Evolutionary conservation across 2,329 filamentous ascomycete species (phyloP).

Genomic region (Plectosphaerella cucumerina): DNA sequence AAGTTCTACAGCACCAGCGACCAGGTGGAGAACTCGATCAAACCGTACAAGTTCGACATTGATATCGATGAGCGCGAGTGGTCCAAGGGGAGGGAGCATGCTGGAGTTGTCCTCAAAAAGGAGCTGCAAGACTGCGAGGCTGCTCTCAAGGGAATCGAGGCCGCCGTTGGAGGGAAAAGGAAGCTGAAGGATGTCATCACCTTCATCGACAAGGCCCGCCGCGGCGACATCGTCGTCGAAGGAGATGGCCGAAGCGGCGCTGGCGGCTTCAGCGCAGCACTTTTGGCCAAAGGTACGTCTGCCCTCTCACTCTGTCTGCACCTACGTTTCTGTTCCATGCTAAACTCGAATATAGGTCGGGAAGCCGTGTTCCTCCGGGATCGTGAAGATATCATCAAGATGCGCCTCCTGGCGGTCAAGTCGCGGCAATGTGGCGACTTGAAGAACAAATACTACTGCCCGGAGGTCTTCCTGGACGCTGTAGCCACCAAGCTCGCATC

Average conservation of each 20-base stretch:
- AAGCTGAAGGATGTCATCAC: slow-evolving; percentile 86
- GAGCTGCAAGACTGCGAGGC: slow-evolving; percentile 81
- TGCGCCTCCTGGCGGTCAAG: slow-evolving; percentile 83
- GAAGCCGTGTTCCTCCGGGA: slow-evolving; percentile 94
- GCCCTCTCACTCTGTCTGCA: slow-evolving; percentile 2
- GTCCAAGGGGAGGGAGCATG: slow-evolving; percentile 78
- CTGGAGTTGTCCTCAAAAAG: slow-evolving; percentile 74
- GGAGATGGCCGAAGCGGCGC: slow-evolving; percentile 80
- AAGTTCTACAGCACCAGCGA: slow-evolving; percentile 96
- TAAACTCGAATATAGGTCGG: slow-evolving; percentile 57
- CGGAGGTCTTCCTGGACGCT: slow-evolving; percentile 95
- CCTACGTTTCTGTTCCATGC: not conserved
- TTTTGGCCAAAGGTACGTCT: slow-evolving; percentile 72
- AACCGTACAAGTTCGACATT: slow-evolving; percentile 97
- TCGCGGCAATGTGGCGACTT: slow-evolving; percentile 81
- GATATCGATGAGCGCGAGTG: slow-evolving; percentile 91
- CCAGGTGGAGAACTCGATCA: slow-evolving; percentile 98
- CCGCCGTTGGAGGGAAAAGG: slow-evolving; percentile 70
- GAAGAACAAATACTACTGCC: slow-evolving; percentile 94
- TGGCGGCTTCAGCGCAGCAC: slow-evolving; percentile 85
- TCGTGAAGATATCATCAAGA: slow-evolving; percentile 82
- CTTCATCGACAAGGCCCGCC: slow-evolving; percentile 87
- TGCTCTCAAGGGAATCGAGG: slow-evolving; percentile 72
- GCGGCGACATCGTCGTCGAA: slow-evolving; percentile 79
- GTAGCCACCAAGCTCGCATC: slow-evolving; percentile 92